Evolutionary conservation across 1,284 basidiomycete genomes (phyloP), one percentile per base, ranked within the genome.

Genomic region (Pseudozyma flocculosa): DNA sequence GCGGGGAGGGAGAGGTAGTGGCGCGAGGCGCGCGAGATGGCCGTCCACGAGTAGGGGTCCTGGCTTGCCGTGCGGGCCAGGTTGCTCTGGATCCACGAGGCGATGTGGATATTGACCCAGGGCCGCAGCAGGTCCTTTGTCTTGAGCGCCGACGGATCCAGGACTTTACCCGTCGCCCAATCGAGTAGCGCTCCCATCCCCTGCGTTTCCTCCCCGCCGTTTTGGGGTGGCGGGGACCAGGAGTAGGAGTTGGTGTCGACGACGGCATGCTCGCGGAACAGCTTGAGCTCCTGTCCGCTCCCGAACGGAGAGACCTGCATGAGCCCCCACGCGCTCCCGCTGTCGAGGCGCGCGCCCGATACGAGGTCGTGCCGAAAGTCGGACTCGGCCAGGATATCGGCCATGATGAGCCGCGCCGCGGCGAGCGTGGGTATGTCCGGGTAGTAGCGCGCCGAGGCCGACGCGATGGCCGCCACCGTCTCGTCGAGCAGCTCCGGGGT

Each of bases 101-200:
- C 73, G 18, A 76, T 42, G 34, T 77, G 75, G 23, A 77, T 67
- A 41, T 77, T 77, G 44, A 77, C 45, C 75, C 75, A 77, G 2
- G 75, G 74, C 1, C 70, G 44, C 38, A 61, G 54, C n/a, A 77
- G 57, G 39, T 75, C 72, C 3, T 60, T 38, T 21, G 61, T 59
- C 17, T 41, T 61, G n/a, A 77, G 45, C 0, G 23, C 21, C 9
- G 40, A 23, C 11, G 67, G 9, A 21, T 68, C 32, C 14, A 77
- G 43, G 37, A 38, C 7, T 15, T 67, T 50, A 38, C 67, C 70
- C 7, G 70, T 70, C 32, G 60, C 34, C 52, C 61, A 77, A 38
- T 76, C 72, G 23, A 64, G 30, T 5, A 77, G 47, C 1, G 56
- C 38, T 17, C 32, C 32, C 1, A 54, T 48, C 9, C 48, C 43